Percentiles rank a stretch among this genome's conserved stretches.
Conservation (phyloP, 495 filamentous ascomycete genomes). For the Xylaria curta region DNA sequence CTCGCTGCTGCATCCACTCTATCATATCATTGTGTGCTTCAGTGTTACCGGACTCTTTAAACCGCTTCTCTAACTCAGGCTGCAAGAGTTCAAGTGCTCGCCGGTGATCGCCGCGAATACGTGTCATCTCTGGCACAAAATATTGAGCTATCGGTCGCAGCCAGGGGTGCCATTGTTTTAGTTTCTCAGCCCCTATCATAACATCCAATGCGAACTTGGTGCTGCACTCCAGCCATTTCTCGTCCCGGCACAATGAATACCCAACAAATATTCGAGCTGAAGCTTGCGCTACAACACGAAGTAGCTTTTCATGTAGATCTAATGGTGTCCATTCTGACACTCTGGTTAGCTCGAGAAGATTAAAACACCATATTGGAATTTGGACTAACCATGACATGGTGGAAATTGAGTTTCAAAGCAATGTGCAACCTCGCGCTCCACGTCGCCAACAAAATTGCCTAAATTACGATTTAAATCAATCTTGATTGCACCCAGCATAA, state of each 20-base stretch:
- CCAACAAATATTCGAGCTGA: conserved; percentile 62
- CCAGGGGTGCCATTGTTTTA: conserved; percentile 41
- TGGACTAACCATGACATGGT: conserved; percentile 44
- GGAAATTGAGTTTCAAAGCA: conserved; percentile 48
- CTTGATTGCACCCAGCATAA: conserved; percentile 49
- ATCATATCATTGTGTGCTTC: conserved; percentile 36
- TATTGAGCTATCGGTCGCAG: conserved; percentile 40
- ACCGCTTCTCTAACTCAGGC: conserved; percentile 34
- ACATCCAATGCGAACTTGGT: conserved; percentile 59
- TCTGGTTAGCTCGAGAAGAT: conserved; percentile 27
- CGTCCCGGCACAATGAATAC: conserved; percentile 54
- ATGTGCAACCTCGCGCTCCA: conserved; percentile 48
- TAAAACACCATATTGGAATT: neutral
- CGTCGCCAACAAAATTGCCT: conserved; percentile 45
- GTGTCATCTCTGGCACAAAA: conserved; percentile 40
- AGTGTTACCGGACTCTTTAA: conserved; percentile 14
- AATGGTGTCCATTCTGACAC: conserved; percentile 47
- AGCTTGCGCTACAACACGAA: conserved; percentile 56
- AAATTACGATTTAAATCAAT: conserved; percentile 54
- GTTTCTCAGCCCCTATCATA: conserved; percentile 38
- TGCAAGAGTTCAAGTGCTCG: conserved; percentile 35
- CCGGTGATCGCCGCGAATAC: conserved; percentile 37
- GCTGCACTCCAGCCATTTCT: conserved; percentile 61
- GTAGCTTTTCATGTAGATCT: conserved; percentile 39
- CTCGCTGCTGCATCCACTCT: conserved; percentile 39